Conservation (phyloP, 371 early-diverging fungal genomes). For the Apophysomyces ossiformis region DNA sequence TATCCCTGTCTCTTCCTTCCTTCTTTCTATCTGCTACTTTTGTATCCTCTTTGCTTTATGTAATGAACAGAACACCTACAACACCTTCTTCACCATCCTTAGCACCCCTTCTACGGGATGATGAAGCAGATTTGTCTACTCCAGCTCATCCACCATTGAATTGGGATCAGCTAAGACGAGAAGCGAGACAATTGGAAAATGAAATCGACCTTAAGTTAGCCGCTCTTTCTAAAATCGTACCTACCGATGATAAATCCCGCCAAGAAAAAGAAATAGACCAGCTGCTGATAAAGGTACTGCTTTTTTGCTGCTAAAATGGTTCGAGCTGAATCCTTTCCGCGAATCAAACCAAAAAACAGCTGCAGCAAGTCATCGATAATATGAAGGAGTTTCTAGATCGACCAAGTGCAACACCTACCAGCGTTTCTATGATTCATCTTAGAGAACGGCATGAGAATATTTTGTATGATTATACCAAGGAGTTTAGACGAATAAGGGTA, state of each 20-base stretch:
- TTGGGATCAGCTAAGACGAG: slow-evolving; percentile 72
- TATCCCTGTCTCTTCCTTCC: background rate
- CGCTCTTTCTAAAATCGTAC: slow-evolving; percentile 45
- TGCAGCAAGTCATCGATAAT: slow-evolving; percentile 57
- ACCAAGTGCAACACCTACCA: slow-evolving; percentile 59
- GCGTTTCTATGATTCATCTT: slow-evolving; percentile 71
- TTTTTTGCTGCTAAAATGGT: background rate
- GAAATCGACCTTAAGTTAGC: slow-evolving; percentile 67
- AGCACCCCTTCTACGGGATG: slow-evolving; percentile 22
- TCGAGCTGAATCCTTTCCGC: slow-evolving; percentile 3
- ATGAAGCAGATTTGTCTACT: slow-evolving; percentile 23
- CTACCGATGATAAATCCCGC: slow-evolving; percentile 35
- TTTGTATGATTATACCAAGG: slow-evolving; percentile 70
- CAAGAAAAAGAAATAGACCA: slow-evolving; percentile 66
- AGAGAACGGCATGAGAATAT: slow-evolving; percentile 76
- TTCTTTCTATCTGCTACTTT: background rate
- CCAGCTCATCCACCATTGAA: slow-evolving; percentile 22
- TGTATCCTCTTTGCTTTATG: background rate
- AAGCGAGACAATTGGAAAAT: slow-evolving; percentile 70
- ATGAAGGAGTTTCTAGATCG: slow-evolving; percentile 60
- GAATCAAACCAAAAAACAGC: slow-evolving; percentile 33
- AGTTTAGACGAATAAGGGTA: slow-evolving; percentile 66
- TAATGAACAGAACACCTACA: slow-evolving; percentile 11
- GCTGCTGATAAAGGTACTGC: slow-evolving; percentile 58
- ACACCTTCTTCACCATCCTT: slow-evolving; percentile 22